Base-by-base conservation (phyloP, 2,329 filamentous ascomycete species). In the Xylaria sp. region DNA sequence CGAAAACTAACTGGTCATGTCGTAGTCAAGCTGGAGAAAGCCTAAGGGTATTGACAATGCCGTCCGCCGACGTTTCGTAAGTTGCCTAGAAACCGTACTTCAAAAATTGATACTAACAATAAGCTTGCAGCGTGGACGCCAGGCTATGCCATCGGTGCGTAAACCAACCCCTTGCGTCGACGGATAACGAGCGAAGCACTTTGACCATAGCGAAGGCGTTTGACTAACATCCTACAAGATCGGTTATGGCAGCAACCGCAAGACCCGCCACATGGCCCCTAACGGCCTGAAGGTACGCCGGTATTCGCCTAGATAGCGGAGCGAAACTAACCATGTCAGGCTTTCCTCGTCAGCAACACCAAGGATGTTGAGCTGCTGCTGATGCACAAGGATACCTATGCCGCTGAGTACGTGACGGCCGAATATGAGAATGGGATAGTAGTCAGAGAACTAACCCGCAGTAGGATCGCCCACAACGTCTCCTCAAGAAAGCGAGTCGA, bases 11-110 rank as follows among this genome's bases (percentile, higher is more conserved):
- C 10, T 4, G 23, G 20, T 31, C 15, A 28, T 50, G 13, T 52
- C 28, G 39, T 25, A 72, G 74, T 62, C 71, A 90, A 89, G 41
- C 61, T 99, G 96, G 96, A 92, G 96, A 87, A 99, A 98, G 90
- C 96, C 96, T 79, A 99, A 99, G 93, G 96, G 96, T 94, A 99
- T 99, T 86, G 96, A 99, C 88, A 97, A 94, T 89, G 89, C 93
- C 81, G 95, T 99, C 83, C 93, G 96, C 84, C 91, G 96, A 89
- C 93, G 96, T 78, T 99, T 99, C 90, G 70, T 72, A 71, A 67
- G 70, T 71, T 50, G 15, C 39, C 44, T 48, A 59, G 39, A 15
- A 3, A 59, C 25, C 2, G 46, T 31, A 51, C 6, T 58, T 18
- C 5, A 34, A 7, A 13, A 25, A 20, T 12, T 48, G 15, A 6